phyloP scores from a whole-genome alignment of 495 filamentous ascomycete species.

The Saxispiralis lemnorum region DNA sequence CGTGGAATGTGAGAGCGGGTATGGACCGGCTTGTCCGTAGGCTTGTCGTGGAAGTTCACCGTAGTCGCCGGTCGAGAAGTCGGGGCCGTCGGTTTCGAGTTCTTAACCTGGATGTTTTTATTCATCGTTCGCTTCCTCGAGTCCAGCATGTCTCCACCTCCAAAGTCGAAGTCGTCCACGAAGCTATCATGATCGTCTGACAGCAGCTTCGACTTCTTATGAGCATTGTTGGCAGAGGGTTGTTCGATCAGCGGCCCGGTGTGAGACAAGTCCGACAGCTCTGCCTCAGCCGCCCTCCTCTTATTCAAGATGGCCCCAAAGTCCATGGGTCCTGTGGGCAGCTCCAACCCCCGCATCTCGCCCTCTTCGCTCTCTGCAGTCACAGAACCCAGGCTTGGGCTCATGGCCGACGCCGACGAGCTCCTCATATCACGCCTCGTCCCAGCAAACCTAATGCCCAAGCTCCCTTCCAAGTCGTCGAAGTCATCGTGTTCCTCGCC shows the following conservation, averaged over 20 bases:
- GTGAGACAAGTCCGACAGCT: slow-evolving; percentile 13
- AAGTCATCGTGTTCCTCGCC: slow-evolving; percentile 49
- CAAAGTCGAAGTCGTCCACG: slow-evolving; percentile 73
- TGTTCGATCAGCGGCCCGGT: slow-evolving; percentile 27
- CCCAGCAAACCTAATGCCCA: slow-evolving; percentile 74
- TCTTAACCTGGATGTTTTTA: slow-evolving; percentile 80
- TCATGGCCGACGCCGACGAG: slow-evolving; percentile 73
- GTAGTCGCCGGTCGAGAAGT: slow-evolving; percentile 58
- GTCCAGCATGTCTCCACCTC: slow-evolving; percentile 62
- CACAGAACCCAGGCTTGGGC: slow-evolving; percentile 75
- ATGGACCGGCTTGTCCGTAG: slow-evolving; percentile 16
- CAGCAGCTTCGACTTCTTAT: slow-evolving; percentile 14
- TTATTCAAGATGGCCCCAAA: slow-evolving; percentile 59
- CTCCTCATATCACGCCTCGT: slow-evolving; percentile 68
- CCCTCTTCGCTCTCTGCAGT: slow-evolving; percentile 93
- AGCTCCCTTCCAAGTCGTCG: slow-evolving; percentile 76
- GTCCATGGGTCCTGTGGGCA: slow-evolving; percentile 68
- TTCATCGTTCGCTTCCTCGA: slow-evolving; percentile 69
- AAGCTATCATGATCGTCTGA: slow-evolving; percentile 56
- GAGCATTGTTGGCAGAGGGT: slow-evolving; percentile 8
- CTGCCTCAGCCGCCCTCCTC: slow-evolving; percentile 21
- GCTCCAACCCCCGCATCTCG: slow-evolving; percentile 62
- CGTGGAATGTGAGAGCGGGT: slow-evolving; percentile 29
- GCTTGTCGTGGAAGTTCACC: slow-evolving; percentile 75
- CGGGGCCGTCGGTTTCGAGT: slow-evolving; percentile 25